Conservation (phyloP, 257 asterid species). For the Solanum tacnaense region DNA sequence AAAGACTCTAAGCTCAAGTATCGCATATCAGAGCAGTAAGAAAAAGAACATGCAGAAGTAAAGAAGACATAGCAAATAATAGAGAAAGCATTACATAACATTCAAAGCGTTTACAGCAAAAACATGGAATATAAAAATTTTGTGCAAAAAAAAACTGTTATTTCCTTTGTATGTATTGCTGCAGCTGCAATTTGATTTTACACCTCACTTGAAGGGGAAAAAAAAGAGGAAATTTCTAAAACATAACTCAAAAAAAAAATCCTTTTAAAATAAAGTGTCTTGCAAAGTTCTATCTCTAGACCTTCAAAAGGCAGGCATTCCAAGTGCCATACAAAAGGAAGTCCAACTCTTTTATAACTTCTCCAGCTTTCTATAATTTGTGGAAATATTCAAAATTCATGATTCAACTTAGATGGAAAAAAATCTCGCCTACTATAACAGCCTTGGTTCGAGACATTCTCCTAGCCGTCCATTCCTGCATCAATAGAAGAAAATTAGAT, state of each 20-base stretch:
- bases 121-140: neutral
- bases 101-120: neutral
- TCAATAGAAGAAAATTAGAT: neutral
- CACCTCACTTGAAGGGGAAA: slow-evolving; percentile 2
- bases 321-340: slow-evolving; percentile 1
- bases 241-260: neutral
- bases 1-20: neutral
- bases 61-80: neutral
- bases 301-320: slow-evolving; percentile 2
- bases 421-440: neutral
- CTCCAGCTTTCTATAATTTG: neutral
- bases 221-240: neutral
- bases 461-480: slow-evolving; percentile 10
- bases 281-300: slow-evolving; percentile 5
- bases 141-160: neutral
- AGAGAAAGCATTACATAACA: neutral
- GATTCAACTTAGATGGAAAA: neutral
- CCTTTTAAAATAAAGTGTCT: neutral
- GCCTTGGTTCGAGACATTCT: neutral
- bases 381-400: slow-evolving; percentile 11
- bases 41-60: neutral
- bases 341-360: neutral
- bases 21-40: neutral
- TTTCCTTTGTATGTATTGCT: neutral
- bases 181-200: slow-evolving; percentile 10